Evolutionary conservation across 2,329 filamentous ascomycete genomes (phyloP).

Genomic region (Sarocladiaceae sp.): DNA sequence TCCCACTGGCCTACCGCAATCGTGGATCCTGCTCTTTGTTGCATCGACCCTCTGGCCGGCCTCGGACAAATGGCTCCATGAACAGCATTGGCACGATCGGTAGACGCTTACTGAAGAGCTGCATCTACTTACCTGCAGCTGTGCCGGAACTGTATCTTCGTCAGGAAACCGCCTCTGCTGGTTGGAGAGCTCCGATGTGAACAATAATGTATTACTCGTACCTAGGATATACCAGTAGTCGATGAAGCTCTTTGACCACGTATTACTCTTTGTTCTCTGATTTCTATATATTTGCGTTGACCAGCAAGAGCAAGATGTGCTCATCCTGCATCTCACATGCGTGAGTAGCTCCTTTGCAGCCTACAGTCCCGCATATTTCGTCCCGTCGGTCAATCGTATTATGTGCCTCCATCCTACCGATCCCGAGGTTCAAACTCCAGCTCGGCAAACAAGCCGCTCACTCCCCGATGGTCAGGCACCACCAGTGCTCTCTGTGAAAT

Average conservation of each 20-base stretch:
- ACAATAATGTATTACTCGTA: too few relatives aligned
- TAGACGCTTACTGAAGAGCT: background rate
- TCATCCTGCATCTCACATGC: too few relatives aligned
- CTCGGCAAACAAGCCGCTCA: conserved; percentile 1
- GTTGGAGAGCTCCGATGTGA: too few relatives aligned
- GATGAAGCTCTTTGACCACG: too few relatives aligned
- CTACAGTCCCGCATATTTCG: background rate
- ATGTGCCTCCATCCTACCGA: conserved; percentile 2
- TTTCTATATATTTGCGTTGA: background rate
- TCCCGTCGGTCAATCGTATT: background rate
- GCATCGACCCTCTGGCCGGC: background rate
- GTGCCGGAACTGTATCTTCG: too few relatives aligned
- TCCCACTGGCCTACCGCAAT: background rate
- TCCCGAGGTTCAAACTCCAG: conserved; percentile 2
- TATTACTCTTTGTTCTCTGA: background rate
- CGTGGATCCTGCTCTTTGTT: background rate
- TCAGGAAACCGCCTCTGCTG: too few relatives aligned
- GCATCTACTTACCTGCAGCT: too few relatives aligned
- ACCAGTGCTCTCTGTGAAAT: background rate
- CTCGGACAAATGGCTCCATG: conserved; percentile 1
- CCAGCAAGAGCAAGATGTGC: too few relatives aligned
- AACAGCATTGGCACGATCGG: background rate
- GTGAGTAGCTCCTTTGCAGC: background rate
- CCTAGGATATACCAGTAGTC: too few relatives aligned
- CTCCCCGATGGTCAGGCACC: background rate